Evolutionary conservation across 202 grass and related monocot genomes (phyloP).

Genomic region (Panicum hallii): DNA sequence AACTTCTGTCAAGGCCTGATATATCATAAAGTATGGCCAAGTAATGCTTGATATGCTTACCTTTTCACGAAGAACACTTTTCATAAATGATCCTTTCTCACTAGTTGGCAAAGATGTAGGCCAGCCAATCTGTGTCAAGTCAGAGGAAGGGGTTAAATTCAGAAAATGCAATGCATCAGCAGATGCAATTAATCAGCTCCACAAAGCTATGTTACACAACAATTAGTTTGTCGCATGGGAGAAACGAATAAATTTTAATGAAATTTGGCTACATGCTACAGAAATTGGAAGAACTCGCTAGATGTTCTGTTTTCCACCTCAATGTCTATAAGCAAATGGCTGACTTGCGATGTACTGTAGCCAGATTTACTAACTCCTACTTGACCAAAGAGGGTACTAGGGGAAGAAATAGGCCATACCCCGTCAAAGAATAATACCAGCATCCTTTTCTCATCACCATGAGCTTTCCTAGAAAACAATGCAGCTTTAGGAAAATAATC

Average conservation of each 20-base stretch:
- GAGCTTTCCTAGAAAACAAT: slow-evolving; percentile 76
- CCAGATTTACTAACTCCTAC: not conserved
- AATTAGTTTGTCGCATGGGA: not conserved
- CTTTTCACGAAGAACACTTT: slow-evolving; percentile 85
- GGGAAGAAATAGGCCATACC: slow-evolving; percentile 54
- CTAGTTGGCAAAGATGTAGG: slow-evolving; percentile 92
- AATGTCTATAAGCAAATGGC: not conserved
- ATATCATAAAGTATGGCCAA: slow-evolving; percentile 18
- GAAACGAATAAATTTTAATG: not conserved
- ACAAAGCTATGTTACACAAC: slow-evolving; percentile 15
- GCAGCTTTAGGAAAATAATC: slow-evolving; percentile 30
- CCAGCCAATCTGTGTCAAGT: slow-evolving; percentile 83
- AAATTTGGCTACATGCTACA: not conserved
- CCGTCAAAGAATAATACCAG: slow-evolving; percentile 85
- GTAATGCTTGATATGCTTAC: slow-evolving; percentile 43
- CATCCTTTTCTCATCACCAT: slow-evolving; percentile 91
- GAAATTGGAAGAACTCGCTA: not conserved
- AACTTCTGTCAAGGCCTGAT: slow-evolving; percentile 2
- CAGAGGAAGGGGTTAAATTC: slow-evolving; percentile 34
- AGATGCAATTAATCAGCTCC: slow-evolving; percentile 23
- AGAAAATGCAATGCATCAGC: not conserved
- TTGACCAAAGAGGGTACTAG: slow-evolving; percentile 8
- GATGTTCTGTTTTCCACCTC: not conserved
- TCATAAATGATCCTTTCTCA: slow-evolving; percentile 92
- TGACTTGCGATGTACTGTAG: not conserved